A percentile compares a stretch with the other conserved stretches of the same genome.
Evolutionary conservation across 2,329 filamentous ascomycete genomes (phyloP).

Genomic region (Aphanocladium album): DNA sequence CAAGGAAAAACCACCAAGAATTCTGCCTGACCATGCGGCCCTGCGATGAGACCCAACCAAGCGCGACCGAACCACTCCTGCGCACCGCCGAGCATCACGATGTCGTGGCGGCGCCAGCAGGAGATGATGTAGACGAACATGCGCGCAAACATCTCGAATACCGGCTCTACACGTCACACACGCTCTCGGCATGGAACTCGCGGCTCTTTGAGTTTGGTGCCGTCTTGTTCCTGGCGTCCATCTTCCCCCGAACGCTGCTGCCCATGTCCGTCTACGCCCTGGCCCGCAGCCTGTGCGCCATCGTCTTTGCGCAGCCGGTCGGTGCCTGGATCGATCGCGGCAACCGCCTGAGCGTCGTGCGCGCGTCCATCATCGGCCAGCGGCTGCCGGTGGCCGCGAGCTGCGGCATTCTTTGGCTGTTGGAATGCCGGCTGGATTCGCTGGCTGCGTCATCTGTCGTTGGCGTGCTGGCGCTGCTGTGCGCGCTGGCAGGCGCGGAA

Average conservation of each 20-base stretch:
- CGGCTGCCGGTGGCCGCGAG: constrained; percentile 41
- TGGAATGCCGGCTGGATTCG: constrained; percentile 20
- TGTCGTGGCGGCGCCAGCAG: not conserved
- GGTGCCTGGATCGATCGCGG: constrained; percentile 55
- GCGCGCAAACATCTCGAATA: not conserved
- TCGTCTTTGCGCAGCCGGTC: constrained; percentile 53
- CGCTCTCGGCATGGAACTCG: constrained; percentile 60
- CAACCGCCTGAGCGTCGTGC: constrained; percentile 45
- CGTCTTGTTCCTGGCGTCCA: constrained; percentile 52
- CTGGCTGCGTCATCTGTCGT: not conserved
- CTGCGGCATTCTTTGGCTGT: constrained; percentile 40
- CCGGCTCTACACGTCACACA: constrained; percentile 53
- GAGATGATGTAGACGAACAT: not conserved
- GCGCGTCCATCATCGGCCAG: constrained; percentile 38
- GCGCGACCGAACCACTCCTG: constrained; percentile 1
- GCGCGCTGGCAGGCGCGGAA: constrained; percentile 22
- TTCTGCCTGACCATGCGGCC: not conserved
- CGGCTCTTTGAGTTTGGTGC: constrained; percentile 60
- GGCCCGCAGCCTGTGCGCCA: constrained; percentile 51
- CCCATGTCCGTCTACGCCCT: constrained; percentile 67
- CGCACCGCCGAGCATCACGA: not conserved
- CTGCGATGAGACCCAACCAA: not conserved
- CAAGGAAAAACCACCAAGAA: too few relatives aligned
- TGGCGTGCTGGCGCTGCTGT: constrained; percentile 26
- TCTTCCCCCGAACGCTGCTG: constrained; percentile 55